A percentile compares a stretch with the other conserved stretches of the same genome.
Evolutionary conservation across 1,284 basidiomycete species (phyloP).

Genomic region (Ustilago nuda): DNA sequence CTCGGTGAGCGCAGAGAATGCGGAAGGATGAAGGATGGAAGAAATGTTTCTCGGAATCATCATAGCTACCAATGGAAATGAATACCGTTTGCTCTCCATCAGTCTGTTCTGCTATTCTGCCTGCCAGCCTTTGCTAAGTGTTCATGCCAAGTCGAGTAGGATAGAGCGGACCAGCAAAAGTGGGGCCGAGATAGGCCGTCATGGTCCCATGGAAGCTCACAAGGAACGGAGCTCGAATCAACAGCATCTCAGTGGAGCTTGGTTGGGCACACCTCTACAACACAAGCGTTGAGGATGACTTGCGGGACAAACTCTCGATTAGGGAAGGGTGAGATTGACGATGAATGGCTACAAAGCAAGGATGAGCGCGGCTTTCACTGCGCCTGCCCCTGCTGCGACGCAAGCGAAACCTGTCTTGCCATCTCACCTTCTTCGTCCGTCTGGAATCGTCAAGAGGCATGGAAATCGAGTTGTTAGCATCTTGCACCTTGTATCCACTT

Average conservation of each 20-base stretch:
- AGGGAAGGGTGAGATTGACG: neutral
- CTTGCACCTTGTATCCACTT: neutral
- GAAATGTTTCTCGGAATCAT: neutral
- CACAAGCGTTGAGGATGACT: neutral
- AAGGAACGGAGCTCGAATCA: neutral
- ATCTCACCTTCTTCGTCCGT: constrained; percentile 25
- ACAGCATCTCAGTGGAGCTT: neutral
- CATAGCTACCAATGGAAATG: neutral
- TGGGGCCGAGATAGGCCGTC: constrained; percentile 9
- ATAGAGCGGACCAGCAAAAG: constrained; percentile 6
- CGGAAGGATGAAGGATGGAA: neutral
- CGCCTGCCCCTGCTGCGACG: neutral
- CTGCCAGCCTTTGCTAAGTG: neutral
- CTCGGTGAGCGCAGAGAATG: neutral
- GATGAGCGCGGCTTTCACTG: neutral
- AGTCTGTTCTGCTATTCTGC: neutral
- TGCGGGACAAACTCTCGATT: neutral
- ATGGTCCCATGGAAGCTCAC: neutral
- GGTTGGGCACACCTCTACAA: neutral
- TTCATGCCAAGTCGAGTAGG: constrained; percentile 16
- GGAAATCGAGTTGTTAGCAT: neutral
- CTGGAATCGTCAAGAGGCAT: neutral
- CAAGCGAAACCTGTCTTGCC: constrained; percentile 9
- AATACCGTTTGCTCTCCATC: neutral
- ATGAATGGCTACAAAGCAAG: neutral